Base-by-base conservation (phyloP, 306 rosid species). In the Pterocarpus santalinus region DNA sequence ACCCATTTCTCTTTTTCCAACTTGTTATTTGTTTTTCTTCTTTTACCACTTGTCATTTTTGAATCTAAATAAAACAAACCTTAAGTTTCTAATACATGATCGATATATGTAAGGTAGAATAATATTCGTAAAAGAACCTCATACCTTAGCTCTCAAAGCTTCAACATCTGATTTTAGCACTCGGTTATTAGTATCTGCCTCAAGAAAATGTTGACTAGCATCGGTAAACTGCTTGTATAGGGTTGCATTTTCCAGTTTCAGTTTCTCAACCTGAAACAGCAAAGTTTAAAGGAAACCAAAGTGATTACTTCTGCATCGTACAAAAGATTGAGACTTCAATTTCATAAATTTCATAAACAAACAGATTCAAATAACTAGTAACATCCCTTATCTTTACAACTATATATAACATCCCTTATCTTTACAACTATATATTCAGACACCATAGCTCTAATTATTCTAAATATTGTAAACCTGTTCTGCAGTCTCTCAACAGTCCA, bases 121-220 rank as follows among this genome's bases (percentile, higher is more conserved):
- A 28, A 47, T n/a, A 51, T 17, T 47, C 3, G 6, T 41, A 35
- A 8, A 70, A 71, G 53, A 60, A 47, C 17, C 58, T 64, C 36
- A 34, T 89, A 91, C 98, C 98, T 88, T 96, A 33, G 99, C 99
- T 88, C 97, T 96, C 85, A 96, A 71, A 7, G 98, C 99, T 83
- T 96, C 98, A 30, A 96, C 98, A 39, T 79, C 85, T 51, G 99
- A 92, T 89, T 90, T 92, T 5, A 94, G 88, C 35, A 96, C 98
- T 51, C 95, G 83, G 57, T 94, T 94, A 68, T 90, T 84, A 0
- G 97, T 94, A 64, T 88, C 93, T 17, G 98, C 98, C 3, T 90
- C 94, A 5, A 70, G 88, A 73, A 84, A 91, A 51, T 94, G 98
- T 35, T 96, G 97, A 41, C 81, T 80, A 17, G 93, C 88, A 80